Evolutionary conservation across 1,284 basidiomycete genomes (phyloP), one percentile per base, ranked within the genome.

Genomic region (Garcileccinum viscosum): DNA sequence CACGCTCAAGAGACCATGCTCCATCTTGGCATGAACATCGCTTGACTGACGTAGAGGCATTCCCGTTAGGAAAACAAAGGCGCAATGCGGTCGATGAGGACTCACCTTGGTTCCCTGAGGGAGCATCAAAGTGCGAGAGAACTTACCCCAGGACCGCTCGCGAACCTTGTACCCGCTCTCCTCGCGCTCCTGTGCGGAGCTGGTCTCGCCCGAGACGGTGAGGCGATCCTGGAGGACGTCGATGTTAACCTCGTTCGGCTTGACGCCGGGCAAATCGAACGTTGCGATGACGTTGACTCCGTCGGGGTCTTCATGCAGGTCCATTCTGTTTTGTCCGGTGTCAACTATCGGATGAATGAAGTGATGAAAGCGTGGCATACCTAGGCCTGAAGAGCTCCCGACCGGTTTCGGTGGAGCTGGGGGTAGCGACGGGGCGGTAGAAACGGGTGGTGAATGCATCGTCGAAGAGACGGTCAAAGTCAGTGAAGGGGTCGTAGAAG

Each of bases 201-300:
- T 80, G 14, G 72, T 78, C 78, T 88, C 85, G 9, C 85, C 87
- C 15, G 84, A 84, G 67, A 89, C 69, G 63, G 76, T 83, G 63
- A 89, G 80, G 30, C 82, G 79, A 68, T 84, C 81, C 63, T 83
- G 80, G 64, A 82, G 79, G 58, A 85, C 74, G 64, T 86, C 83
- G 62, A 87, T 82, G 62, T 69, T 62, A 62, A 88, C 80, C 37
- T 85, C 74, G 17, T 85, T 81, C 50, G 83, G 81, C 72, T 79
- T 82, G 64, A 88, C n/a, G 7, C 86, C 85, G 5, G 86, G 86
- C 24, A 88, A 75, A 63, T 88, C 86, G 65, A 88, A 86, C 4
- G 80, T 78, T 22, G 86, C 87, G 0, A 82, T 84, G 42, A 88
- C 81, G 67, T 86, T 86, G 30, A 71, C 75, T 7, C 47, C 47